These are phyloP conservation scores for Sporothrix variecibatus DNA, from an alignment of 2,329 filamentous ascomycete genomes.

Conservation along the genomic window DNA sequence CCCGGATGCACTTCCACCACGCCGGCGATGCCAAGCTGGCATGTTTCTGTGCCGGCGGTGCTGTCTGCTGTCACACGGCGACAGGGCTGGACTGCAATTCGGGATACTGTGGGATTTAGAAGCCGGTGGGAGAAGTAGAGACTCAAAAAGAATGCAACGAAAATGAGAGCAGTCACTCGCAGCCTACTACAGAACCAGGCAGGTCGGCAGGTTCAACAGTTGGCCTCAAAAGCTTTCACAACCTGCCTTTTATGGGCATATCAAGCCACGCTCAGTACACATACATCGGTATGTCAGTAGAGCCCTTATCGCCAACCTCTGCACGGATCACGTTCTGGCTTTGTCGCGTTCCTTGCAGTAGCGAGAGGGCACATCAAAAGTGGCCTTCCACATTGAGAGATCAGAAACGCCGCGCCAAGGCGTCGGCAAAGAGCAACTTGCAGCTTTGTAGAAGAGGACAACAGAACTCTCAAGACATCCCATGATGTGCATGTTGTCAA, in stretches of 20 bases:
- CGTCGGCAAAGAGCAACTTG: background rate
- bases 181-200: too few species aligned
- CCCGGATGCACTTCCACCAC: background rate
- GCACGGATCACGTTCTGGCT: background rate
- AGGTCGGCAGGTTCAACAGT: background rate
- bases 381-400: background rate
- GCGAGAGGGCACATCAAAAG: background rate
- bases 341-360: background rate
- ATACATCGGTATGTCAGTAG: too few species aligned
- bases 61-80: constrained; percentile 35
- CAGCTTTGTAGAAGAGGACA: background rate
- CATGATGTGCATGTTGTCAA: background rate
- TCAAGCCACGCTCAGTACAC: too few species aligned
- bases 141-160: background rate
- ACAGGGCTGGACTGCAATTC: constrained; percentile 35
- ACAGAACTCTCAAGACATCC: background rate
- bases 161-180: background rate
- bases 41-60: constrained; percentile 38
- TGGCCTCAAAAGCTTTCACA: background rate
- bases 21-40: constrained; percentile 10
- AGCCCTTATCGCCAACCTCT: background rate
- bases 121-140: too few species aligned
- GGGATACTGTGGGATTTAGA: constrained; percentile 36
- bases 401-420: background rate
- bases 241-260: background rate